These are phyloP conservation scores for Xylaria sp. DNA, from an alignment of 2,329 filamentous ascomycete genomes.

Conservation along the genomic window DNA sequence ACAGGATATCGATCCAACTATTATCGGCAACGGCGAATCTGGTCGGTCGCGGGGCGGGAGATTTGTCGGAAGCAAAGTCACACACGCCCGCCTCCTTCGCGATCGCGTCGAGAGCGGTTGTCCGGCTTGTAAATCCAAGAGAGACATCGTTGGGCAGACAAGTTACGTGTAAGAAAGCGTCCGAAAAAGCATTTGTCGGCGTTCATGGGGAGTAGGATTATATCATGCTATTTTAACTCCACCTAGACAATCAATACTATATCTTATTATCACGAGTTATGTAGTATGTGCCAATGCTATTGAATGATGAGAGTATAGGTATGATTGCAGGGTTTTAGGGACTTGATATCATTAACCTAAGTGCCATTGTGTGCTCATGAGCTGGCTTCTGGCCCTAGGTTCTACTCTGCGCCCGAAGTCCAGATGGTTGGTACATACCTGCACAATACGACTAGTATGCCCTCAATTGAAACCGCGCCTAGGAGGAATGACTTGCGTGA, in stretches of 20 bases:
- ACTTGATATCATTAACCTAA: background rate
- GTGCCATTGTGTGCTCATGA: background rate
- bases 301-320: background rate
- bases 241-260: constrained; percentile 1
- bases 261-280: background rate
- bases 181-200: constrained; percentile 29
- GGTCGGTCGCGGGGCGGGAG: constrained; percentile 59
- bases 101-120: constrained; percentile 75
- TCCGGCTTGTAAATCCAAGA: constrained; percentile 62
- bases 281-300: background rate
- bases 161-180: constrained; percentile 25
- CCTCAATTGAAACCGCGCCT: background rate
- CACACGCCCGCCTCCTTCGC: constrained; percentile 80
- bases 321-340: background rate
- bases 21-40: constrained; percentile 17
- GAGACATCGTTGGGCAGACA: constrained; percentile 42
- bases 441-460: background rate
- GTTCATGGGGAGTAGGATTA: constrained; percentile 15
- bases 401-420: background rate
- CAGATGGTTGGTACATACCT: background rate
- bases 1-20: constrained; percentile 54
- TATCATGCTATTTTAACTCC: background rate
- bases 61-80: constrained; percentile 87
- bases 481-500: background rate
- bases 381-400: background rate